phyloP scores from a whole-genome alignment of 371 early-diverging fungal species.

The Mortierella sp. region DNA sequence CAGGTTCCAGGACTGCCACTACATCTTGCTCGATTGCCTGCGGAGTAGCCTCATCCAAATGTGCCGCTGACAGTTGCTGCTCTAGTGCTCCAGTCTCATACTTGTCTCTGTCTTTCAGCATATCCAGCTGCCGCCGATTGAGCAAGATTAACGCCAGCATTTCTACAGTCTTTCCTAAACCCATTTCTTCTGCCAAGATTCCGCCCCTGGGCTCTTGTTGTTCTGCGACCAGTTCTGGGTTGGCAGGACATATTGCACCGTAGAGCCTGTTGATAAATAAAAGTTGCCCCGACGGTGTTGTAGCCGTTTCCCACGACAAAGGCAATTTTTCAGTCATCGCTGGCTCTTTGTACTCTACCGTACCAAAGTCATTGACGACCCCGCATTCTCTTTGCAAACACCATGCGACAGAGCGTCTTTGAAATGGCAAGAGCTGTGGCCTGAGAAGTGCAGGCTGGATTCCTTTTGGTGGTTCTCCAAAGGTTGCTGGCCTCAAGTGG shows the following conservation, averaged over 20 bases:
- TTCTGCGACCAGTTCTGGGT: not conserved
- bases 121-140: constrained; percentile 29
- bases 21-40: not conserved
- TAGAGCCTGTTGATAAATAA: constrained; percentile 27
- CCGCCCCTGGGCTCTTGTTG: constrained; percentile 57
- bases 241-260: constrained; percentile 12
- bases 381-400: constrained; percentile 32
- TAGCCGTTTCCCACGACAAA: constrained; percentile 27
- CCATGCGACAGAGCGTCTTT: constrained; percentile 34
- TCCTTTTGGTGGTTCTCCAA: constrained; percentile 5
- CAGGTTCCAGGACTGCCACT: not conserved
- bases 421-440: constrained; percentile 32
- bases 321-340: constrained; percentile 23
- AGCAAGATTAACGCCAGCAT: constrained; percentile 58
- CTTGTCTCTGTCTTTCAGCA: not conserved
- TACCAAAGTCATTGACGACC: constrained; percentile 9
- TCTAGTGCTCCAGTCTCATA: constrained; percentile 5
- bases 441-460: constrained; percentile 21
- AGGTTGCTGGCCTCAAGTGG: constrained; percentile 16
- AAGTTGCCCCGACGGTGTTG: not conserved
- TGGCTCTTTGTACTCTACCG: constrained; percentile 28
- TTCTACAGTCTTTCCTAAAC: constrained; percentile 83
- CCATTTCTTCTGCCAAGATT: constrained; percentile 67
- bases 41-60: constrained; percentile 10
- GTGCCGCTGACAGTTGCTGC: constrained; percentile 7